Percentiles rank a stretch among this genome's conserved stretches.
Evolutionary conservation across 2,329 filamentous ascomycete species (phyloP).

Genomic region (Aureobasidium sp.): DNA sequence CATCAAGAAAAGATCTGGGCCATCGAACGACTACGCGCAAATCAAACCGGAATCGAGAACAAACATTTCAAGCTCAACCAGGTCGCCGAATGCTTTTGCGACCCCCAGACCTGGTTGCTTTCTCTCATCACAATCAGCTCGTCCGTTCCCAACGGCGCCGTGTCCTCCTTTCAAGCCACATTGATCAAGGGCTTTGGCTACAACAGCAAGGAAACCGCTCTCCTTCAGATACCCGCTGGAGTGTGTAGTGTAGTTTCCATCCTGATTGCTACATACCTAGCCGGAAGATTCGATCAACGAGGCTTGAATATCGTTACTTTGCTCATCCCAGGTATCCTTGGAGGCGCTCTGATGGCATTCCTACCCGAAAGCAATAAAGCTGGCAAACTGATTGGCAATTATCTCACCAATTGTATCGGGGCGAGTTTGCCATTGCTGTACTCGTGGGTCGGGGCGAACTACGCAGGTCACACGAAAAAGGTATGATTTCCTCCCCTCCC

Average conservation of each 20-base stretch:
- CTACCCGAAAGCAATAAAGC: constrained; percentile 31
- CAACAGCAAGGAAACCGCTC: constrained; percentile 21
- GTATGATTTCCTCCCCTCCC: background rate
- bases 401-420: constrained; percentile 32
- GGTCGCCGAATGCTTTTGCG: constrained; percentile 35
- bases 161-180: constrained; percentile 29
- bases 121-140: constrained; percentile 28
- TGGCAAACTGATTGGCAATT: constrained; percentile 35
- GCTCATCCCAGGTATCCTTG: constrained; percentile 22
- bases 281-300: constrained; percentile 22
- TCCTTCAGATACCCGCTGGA: constrained; percentile 50
- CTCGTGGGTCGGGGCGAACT: constrained; percentile 36
- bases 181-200: constrained; percentile 27
- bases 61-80: constrained; percentile 41
- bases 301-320: constrained; percentile 22
- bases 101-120: constrained; percentile 38
- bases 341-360: constrained; percentile 25
- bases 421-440: constrained; percentile 31
- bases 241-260: constrained; percentile 35
- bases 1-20: constrained; percentile 24
- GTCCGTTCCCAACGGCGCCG: constrained; percentile 34
- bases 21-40: constrained; percentile 35
- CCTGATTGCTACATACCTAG: constrained; percentile 21
- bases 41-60: constrained; percentile 44
- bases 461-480: constrained; percentile 62